Evolutionary conservation across 108 stramenopile species (phyloP).

Genomic region (Hondaea fermentalgiana): DNA sequence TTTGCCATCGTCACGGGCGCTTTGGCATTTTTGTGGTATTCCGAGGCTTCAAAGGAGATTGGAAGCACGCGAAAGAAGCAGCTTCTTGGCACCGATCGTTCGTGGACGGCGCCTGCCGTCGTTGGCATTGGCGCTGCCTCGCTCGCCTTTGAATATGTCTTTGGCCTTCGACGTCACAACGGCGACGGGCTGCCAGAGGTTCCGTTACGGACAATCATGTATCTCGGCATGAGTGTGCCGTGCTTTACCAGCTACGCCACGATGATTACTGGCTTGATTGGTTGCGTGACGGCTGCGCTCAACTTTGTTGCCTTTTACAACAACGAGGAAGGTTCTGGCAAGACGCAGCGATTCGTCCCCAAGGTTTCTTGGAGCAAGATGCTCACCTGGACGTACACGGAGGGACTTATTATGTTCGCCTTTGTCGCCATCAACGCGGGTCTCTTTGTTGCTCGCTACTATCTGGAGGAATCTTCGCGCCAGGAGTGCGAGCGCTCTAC

Average conservation of each 20-base stretch:
- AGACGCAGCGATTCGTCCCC: not conserved
- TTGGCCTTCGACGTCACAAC: not conserved
- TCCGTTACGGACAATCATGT: not conserved
- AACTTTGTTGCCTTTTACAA: not conserved
- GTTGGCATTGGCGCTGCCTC: not conserved
- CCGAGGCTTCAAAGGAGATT: not conserved
- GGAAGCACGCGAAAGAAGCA: not conserved
- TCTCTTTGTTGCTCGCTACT: not conserved
- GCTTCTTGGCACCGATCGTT: not conserved
- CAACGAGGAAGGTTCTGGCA: not conserved
- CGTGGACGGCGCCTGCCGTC: not conserved
- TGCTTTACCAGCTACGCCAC: not conserved
- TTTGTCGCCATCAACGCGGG: not conserved
- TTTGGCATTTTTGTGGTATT: not conserved
- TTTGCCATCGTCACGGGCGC: not conserved
- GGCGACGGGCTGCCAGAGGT: not conserved
- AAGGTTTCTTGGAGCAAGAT: not conserved
- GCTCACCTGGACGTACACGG: not conserved
- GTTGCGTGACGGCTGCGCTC: not conserved
- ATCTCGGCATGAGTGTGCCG: not conserved
- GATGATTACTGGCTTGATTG: not conserved
- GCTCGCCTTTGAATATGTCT: not conserved
- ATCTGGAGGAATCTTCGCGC: not conserved
- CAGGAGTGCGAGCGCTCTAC: not conserved
- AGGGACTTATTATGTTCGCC: not conserved